Conservation (phyloP, 441 rosid species). For the Populus hybrid region DNA sequence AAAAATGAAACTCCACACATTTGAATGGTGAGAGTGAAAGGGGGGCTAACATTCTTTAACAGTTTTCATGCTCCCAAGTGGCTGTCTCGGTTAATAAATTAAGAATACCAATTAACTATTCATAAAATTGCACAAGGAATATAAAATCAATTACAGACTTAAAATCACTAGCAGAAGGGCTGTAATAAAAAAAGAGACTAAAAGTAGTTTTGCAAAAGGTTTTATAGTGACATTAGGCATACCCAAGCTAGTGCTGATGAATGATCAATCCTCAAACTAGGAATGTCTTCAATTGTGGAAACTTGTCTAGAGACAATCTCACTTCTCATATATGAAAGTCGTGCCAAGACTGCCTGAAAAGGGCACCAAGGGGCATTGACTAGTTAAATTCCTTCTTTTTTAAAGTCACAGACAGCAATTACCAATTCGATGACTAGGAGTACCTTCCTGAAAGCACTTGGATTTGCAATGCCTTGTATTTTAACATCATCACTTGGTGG, state of each 20-base stretch:
- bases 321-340: slow-evolving; percentile 52
- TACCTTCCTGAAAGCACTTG: slow-evolving; percentile 71
- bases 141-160: background rate
- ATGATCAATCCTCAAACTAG: slow-evolving; percentile 38
- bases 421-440: background rate
- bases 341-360: slow-evolving; percentile 56
- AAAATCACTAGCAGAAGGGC: background rate
- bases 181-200: background rate
- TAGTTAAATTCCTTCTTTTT: slow-evolving; percentile 1
- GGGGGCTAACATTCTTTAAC: background rate
- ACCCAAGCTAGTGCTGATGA: slow-evolving; percentile 46
- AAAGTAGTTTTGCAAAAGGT: background rate
- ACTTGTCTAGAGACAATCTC: slow-evolving; percentile 47
- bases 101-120: background rate
- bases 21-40: background rate
- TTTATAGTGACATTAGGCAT: slow-evolving; percentile 2
- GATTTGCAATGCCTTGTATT: slow-evolving; percentile 62
- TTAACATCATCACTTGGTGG: slow-evolving; percentile 66
- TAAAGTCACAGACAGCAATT: slow-evolving; percentile 6
- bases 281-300: slow-evolving; percentile 48
- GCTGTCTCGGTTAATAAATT: background rate
- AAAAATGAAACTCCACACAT: background rate
- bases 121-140: background rate
- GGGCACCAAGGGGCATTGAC: background rate
- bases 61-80: background rate